phyloP scores from a whole-genome alignment of 1,284 basidiomycete species.

The Moniliophthora roreri region DNA sequence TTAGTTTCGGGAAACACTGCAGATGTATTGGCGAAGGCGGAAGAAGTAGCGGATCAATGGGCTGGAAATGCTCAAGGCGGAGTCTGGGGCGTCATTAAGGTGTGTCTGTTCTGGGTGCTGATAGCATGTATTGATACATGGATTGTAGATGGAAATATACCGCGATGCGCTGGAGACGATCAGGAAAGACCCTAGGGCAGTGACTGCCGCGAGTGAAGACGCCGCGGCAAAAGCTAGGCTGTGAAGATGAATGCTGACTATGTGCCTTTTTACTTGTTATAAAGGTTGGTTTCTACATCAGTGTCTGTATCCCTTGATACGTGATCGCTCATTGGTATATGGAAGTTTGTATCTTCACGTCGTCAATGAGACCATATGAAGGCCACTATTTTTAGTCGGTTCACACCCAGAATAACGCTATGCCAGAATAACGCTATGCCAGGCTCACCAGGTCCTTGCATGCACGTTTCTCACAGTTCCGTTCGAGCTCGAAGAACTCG shows the following conservation, averaged over 20 bases:
- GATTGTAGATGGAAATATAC: conserved; percentile 40
- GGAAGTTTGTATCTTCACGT: too few relatives aligned
- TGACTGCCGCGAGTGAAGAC: conserved; percentile 36
- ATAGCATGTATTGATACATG: background rate
- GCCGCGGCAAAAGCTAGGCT: conserved; percentile 42
- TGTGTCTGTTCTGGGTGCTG: conserved; percentile 18
- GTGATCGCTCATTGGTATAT: background rate
- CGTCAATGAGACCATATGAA: too few relatives aligned
- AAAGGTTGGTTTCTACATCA: background rate
- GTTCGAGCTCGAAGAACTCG: too few relatives aligned
- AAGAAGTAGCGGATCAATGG: conserved; percentile 53
- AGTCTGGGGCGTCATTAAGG: conserved; percentile 71
- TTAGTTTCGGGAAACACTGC: conserved; percentile 58
- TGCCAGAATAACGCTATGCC: too few relatives aligned
- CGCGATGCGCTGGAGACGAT: conserved; percentile 42
- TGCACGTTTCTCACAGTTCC: too few relatives aligned
- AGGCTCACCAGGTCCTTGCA: too few relatives aligned
- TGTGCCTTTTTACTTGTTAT: conserved; percentile 2
- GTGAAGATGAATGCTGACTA: conserved; percentile 20
- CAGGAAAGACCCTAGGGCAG: conserved; percentile 32
- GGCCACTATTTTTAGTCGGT: too few relatives aligned
- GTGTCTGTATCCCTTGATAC: background rate
- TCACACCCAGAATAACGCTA: too few relatives aligned
- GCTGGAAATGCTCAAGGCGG: conserved; percentile 49
- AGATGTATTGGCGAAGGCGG: conserved; percentile 61